Evolutionary conservation across 176 grass and related monocot genomes (phyloP).

Genomic region (Tuctoria greenei): DNA sequence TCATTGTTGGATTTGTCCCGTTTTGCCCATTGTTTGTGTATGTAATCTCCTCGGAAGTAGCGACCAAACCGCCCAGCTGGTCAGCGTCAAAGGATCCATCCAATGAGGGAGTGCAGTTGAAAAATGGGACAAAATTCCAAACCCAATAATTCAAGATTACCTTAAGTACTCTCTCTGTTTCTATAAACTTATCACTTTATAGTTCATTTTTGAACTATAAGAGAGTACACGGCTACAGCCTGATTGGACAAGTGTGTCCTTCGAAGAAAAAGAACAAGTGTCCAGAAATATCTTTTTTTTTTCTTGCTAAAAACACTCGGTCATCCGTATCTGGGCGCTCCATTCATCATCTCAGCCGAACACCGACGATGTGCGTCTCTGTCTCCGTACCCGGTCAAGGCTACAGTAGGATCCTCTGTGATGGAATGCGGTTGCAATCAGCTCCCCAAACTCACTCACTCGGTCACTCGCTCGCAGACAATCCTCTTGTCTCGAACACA

Average conservation of each 20-base stretch:
- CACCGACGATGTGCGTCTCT: constrained; percentile 27
- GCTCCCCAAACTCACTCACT: too few species aligned
- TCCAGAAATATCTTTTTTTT: not conserved
- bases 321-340: not conserved
- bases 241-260: not conserved
- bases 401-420: constrained; percentile 35
- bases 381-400: constrained; percentile 24
- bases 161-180: not conserved
- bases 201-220: too few species aligned
- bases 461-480: constrained; percentile 10
- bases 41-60: not conserved
- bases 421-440: not conserved
- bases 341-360: not conserved
- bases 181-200: too few species aligned
- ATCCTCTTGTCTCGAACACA: constrained; percentile 23
- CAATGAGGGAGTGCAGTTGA: not conserved
- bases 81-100: not conserved
- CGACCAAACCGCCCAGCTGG: constrained; percentile 32
- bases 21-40: not conserved
- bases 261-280: too few species aligned
- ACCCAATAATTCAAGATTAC: not conserved
- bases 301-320: constrained; percentile 3
- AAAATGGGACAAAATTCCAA: not conserved
- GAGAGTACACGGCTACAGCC: too few species aligned
- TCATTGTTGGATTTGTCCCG: not conserved